Evolutionary conservation across 75 land plant species (phyloP).

Genomic region (Ceratopteris richardii): DNA sequence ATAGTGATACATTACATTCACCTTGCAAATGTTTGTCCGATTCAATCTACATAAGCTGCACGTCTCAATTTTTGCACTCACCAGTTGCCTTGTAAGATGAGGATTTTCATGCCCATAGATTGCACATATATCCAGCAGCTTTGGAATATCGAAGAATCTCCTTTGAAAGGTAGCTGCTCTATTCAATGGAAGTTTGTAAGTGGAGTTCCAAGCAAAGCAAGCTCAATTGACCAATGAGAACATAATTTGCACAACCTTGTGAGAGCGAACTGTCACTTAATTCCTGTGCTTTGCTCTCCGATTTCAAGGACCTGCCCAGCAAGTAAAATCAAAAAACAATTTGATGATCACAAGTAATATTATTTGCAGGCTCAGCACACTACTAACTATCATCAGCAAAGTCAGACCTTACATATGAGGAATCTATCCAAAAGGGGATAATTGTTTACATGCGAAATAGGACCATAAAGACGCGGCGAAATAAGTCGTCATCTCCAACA

Average conservation of each 20-base stretch:
- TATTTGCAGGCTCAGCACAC: slow-evolving; percentile 67
- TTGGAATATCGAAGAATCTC: slow-evolving; percentile 73
- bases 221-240: no score
- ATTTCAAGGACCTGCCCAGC: slow-evolving; percentile 12
- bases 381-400: slow-evolving; percentile 51
- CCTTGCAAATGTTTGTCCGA: no score
- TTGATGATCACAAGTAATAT: background rate
- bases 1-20: no score
- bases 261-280: background rate
- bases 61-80: slow-evolving; percentile 16
- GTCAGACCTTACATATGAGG: slow-evolving; percentile 70
- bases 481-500: slow-evolving; percentile 81
- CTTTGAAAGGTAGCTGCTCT: slow-evolving; percentile 73
- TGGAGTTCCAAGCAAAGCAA: no score
- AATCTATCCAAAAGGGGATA: slow-evolving; percentile 11
- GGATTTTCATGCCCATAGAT: slow-evolving; percentile 86
- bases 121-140: slow-evolving; percentile 83
- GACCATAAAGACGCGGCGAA: slow-evolving; percentile 82
- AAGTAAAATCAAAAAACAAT: slow-evolving; percentile 1
- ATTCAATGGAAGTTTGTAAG: background rate
- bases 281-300: no score
- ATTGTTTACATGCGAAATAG: slow-evolving; percentile 67
- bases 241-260: no score
- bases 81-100: slow-evolving; percentile 60
- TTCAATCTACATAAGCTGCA: no score